phyloP scores from a whole-genome alignment of 2,329 filamentous ascomycete genomes.

The Colletotrichum sp. region DNA sequence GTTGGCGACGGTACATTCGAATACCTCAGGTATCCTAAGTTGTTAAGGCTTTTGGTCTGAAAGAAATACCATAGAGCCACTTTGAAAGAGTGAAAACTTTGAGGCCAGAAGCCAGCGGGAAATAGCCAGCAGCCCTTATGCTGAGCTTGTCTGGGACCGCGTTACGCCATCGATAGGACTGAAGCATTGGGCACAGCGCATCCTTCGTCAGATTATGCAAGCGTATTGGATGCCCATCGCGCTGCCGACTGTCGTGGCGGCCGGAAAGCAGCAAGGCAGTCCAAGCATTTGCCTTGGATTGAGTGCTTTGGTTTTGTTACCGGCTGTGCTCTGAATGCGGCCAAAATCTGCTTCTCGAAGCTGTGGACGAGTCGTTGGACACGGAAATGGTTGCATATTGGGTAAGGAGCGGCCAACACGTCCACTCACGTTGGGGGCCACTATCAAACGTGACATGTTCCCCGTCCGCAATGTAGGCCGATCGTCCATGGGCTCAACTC shows the following conservation, averaged over 20 bases:
- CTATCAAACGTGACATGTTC: background rate
- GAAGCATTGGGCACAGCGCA: background rate
- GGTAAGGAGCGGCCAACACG: background rate
- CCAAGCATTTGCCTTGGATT: background rate
- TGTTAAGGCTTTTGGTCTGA: background rate
- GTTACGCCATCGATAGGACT: background rate
- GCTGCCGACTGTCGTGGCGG: background rate
- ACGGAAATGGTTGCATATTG: slow-evolving; percentile 3
- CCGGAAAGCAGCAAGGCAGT: background rate
- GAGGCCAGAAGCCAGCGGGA: background rate
- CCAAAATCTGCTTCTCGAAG: slow-evolving; percentile 7
- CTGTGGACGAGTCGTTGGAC: background rate
- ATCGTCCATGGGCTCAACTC: background rate
- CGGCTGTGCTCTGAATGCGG: slow-evolving; percentile 10
- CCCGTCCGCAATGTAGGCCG: background rate
- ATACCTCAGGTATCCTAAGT: background rate
- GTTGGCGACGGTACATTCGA: background rate
- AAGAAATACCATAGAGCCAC: background rate
- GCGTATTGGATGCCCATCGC: background rate
- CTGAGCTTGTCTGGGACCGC: background rate
- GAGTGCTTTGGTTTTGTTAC: background rate
- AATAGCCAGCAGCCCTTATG: background rate
- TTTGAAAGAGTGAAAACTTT: background rate
- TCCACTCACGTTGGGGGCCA: background rate
- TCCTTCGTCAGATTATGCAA: background rate